Evolutionary conservation across 305 asterid species (phyloP).

Genomic region (Euphrasia arctica): DNA sequence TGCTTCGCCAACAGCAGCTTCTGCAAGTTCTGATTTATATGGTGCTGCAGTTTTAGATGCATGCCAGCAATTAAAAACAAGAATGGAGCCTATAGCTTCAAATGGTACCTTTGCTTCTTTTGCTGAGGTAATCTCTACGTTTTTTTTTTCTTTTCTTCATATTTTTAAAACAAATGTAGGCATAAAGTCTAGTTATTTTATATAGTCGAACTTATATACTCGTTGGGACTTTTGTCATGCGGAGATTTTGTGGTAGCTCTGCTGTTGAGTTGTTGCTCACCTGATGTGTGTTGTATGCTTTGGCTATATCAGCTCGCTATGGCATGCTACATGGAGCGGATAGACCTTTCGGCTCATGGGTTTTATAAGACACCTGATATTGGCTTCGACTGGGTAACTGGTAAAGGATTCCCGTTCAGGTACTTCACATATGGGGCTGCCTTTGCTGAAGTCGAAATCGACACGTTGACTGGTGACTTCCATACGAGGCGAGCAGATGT

Average conservation of each 20-base stretch:
- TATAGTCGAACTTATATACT: background rate
- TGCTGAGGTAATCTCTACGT: slow-evolving; percentile 59
- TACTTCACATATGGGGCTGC: slow-evolving; percentile 95
- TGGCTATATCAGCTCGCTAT: slow-evolving; percentile 55
- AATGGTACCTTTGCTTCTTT: slow-evolving; percentile 54
- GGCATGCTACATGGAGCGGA: slow-evolving; percentile 85
- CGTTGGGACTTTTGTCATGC: background rate
- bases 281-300: slow-evolving; percentile 20
- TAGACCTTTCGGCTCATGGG: slow-evolving; percentile 96
- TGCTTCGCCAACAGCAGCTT: slow-evolving; percentile 98
- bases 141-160: slow-evolving; percentile 7
- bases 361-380: slow-evolving; percentile 76
- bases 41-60: slow-evolving; percentile 99
- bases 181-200: background rate
- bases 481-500: slow-evolving; percentile 83
- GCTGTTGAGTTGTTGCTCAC: slow-evolving; percentile 2
- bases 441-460: slow-evolving; percentile 89
- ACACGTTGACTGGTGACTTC: slow-evolving; percentile 88
- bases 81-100: slow-evolving; percentile 75
- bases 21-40: slow-evolving; percentile 96
- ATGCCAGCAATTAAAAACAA: slow-evolving; percentile 86
- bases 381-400: slow-evolving; percentile 75
- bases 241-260: background rate
- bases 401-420: slow-evolving; percentile 70
- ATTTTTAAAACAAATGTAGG: background rate